A percentile compares a stretch with the other conserved stretches of the same genome.
phyloP scores from a whole-genome alignment of 352 stramenopile genomes.

The Pythium dissimile region DNA sequence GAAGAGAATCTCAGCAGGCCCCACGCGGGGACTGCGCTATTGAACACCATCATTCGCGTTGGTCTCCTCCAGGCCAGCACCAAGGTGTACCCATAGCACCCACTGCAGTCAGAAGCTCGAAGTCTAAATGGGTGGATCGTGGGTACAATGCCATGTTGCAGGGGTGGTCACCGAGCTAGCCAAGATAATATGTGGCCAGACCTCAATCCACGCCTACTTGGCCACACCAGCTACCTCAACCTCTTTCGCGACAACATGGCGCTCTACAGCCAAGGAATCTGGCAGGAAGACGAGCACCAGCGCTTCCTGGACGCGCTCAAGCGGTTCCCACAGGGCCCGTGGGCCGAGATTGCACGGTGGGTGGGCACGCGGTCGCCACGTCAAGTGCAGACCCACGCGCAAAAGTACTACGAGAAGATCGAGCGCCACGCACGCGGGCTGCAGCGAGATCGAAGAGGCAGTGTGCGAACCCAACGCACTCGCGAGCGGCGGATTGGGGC shows the following conservation, averaged over 20 bases:
- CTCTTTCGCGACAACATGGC: background rate
- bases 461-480: background rate
- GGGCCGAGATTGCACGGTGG: conserved; percentile 24
- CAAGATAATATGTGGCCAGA: background rate
- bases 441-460: conserved; percentile 47
- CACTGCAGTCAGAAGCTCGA: no score
- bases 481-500: background rate
- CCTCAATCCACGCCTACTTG: background rate
- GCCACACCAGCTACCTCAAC: no score
- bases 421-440: conserved; percentile 50
- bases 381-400: conserved; percentile 59
- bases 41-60: no score
- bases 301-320: conserved; percentile 30
- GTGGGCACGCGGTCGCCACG: conserved; percentile 39
- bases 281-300: conserved; percentile 36
- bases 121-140: no score
- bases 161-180: background rate
- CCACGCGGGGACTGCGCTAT: no score
- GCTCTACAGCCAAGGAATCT: conserved; percentile 22
- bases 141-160: background rate
- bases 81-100: background rate
- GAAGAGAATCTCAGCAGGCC: no score
- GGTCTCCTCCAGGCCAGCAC: no score
- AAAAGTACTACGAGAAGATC: conserved; percentile 78
- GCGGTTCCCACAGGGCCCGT: conserved; percentile 31